Conservation (phyloP, 192 early-diverging fungal species). For the Gonapodya prolifera region DNA sequence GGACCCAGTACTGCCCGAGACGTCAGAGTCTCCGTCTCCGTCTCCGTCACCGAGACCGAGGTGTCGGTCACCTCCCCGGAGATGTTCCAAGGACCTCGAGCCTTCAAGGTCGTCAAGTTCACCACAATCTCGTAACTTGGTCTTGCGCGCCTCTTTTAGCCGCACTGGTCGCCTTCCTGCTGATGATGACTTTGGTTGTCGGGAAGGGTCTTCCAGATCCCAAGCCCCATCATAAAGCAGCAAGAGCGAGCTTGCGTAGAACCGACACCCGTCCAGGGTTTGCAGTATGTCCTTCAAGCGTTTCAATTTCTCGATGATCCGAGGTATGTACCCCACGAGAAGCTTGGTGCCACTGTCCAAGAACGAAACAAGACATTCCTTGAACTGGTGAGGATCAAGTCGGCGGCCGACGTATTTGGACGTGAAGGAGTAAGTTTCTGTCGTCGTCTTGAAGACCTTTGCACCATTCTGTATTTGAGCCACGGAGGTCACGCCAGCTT, state of each 20-base stretch:
- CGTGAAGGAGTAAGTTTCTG: slow-evolving; percentile 63
- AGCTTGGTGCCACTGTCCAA: slow-evolving; percentile 74
- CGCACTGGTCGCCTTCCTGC: background rate
- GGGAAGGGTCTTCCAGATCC: slow-evolving; percentile 1
- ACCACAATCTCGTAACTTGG: slow-evolving; percentile 7
- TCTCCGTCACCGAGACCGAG: background rate
- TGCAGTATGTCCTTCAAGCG: slow-evolving; percentile 63
- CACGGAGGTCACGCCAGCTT: background rate
- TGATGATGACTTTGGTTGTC: too few species aligned
- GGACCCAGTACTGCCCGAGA: background rate
- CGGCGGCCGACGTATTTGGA: slow-evolving; percentile 94
- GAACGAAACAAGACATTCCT: slow-evolving; percentile 62
- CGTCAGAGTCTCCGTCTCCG: background rate
- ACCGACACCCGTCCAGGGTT: slow-evolving; percentile 67
- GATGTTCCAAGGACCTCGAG: background rate
- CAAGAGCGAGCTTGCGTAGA: slow-evolving; percentile 80
- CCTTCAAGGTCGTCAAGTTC: slow-evolving; percentile 6
- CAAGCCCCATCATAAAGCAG: slow-evolving; percentile 82
- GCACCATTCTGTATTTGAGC: background rate
- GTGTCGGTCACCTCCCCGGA: slow-evolving; percentile 2
- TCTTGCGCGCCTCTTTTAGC: slow-evolving; percentile 7
- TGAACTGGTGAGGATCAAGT: slow-evolving; percentile 65
- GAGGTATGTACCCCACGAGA: slow-evolving; percentile 65
- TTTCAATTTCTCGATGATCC: slow-evolving; percentile 58
- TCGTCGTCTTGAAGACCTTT: slow-evolving; percentile 70